Conservation (phyloP, 1,139 yeast genomes). For the Meyerozyma smithsonii region DNA sequence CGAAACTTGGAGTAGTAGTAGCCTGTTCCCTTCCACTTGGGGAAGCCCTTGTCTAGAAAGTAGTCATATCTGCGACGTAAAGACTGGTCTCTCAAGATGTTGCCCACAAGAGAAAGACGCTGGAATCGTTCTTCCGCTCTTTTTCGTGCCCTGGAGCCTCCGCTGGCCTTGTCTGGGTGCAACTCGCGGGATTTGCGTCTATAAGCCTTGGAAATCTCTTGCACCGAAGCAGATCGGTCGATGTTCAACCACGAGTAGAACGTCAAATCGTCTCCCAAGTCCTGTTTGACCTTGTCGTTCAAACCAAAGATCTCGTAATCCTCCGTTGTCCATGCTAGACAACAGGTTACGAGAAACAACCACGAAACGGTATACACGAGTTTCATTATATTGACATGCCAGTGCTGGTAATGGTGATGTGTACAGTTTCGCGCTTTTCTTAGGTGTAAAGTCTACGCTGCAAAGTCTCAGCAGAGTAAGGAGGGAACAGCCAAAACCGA, state of each 20-base stretch:
- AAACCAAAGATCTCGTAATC: slow-evolving; percentile 81
- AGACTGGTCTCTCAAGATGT: slow-evolving; percentile 59
- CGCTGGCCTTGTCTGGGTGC: slow-evolving; percentile 77
- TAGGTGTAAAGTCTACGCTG: too few relatives aligned
- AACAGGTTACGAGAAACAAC: background rate
- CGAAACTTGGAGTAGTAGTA: slow-evolving; percentile 52
- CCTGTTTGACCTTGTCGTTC: slow-evolving; percentile 59
- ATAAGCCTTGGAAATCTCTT: slow-evolving; percentile 71
- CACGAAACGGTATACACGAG: background rate
- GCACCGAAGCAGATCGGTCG: slow-evolving; percentile 44
- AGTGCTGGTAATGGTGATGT: background rate
- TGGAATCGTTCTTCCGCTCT: slow-evolving; percentile 60
- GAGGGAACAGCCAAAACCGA: background rate
- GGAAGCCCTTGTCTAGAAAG: slow-evolving; percentile 81
- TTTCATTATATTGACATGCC: slow-evolving; percentile 6
- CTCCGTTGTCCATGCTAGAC: slow-evolving; percentile 37
- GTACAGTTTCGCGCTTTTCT: too few relatives aligned
- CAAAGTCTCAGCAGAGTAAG: background rate
- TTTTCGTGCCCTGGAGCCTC: slow-evolving; percentile 37
- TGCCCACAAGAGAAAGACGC: slow-evolving; percentile 67
- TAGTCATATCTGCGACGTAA: slow-evolving; percentile 78
- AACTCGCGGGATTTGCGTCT: slow-evolving; percentile 63
- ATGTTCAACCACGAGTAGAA: slow-evolving; percentile 69
- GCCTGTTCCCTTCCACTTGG: slow-evolving; percentile 60
- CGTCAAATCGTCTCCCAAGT: slow-evolving; percentile 57